A percentile compares a stretch with the other conserved stretches of the same genome.
phyloP scores from a whole-genome alignment of 768 basidiomycete genomes.

The Cyclocybe cylindracea region DNA sequence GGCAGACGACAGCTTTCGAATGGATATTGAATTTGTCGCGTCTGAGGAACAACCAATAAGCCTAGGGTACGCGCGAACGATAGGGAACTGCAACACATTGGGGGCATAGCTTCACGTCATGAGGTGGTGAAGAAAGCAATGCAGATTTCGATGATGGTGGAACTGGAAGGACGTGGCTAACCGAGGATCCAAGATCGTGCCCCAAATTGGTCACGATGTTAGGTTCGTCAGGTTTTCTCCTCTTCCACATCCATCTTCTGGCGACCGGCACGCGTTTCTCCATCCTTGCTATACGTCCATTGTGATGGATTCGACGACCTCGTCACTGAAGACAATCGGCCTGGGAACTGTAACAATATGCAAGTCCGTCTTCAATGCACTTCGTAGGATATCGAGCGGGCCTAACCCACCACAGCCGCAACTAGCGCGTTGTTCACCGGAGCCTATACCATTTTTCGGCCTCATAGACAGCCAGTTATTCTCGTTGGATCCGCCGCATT shows the following conservation, averaged over 20 bases:
- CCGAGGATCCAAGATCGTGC: too few species aligned
- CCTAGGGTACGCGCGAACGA: constrained; percentile 2
- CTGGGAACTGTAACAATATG: constrained; percentile 69
- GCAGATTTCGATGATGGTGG: neutral
- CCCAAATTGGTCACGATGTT: too few species aligned
- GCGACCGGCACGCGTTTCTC: too few species aligned
- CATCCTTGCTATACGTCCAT: too few species aligned
- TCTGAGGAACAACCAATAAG: constrained; percentile 37
- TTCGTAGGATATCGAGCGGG: constrained; percentile 22
- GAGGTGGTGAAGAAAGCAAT: neutral
- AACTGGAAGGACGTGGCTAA: too few species aligned
- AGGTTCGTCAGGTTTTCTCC: too few species aligned
- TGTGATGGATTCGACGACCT: constrained; percentile 27
- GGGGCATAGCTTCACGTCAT: constrained; percentile 26
- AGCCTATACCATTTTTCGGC: constrained; percentile 43
- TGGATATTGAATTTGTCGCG: constrained; percentile 90
- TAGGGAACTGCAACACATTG: constrained; percentile 34
- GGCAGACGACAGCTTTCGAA: constrained; percentile 87
- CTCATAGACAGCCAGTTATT: constrained; percentile 45
- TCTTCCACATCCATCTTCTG: too few species aligned
- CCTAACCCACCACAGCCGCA: constrained; percentile 45
- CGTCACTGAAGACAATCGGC: constrained; percentile 43
- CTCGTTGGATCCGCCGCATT: constrained; percentile 62
- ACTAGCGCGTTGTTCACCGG: constrained; percentile 54
- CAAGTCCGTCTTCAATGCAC: constrained; percentile 64